Evolutionary conservation across 495 filamentous ascomycete genomes (phyloP).

Genomic region (Penicillium cataractarum): DNA sequence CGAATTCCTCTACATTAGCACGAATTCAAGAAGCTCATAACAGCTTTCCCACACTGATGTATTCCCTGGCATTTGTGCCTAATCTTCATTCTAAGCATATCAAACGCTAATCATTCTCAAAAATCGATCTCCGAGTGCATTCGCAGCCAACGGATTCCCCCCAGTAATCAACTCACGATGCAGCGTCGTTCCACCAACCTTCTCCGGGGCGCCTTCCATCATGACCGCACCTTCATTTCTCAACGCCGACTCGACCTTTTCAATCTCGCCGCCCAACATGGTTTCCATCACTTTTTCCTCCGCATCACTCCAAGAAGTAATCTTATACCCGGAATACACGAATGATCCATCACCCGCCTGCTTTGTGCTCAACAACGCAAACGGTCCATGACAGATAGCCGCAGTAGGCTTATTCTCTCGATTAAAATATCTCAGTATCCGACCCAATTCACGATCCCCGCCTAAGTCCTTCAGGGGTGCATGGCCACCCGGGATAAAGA

Average conservation of each 20-base stretch:
- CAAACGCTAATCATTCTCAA: constrained; percentile 37
- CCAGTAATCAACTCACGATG: constrained; percentile 33
- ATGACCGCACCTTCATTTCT: constrained; percentile 33
- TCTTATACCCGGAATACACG: constrained; percentile 39
- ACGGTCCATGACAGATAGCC: constrained; percentile 49
- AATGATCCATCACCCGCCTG: constrained; percentile 33
- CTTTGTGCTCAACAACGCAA: constrained; percentile 44
- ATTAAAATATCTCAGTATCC: constrained; percentile 43
- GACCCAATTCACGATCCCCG: constrained; percentile 39
- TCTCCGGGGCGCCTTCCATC: constrained; percentile 31
- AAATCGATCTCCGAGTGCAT: constrained; percentile 35
- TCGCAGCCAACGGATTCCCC: constrained; percentile 37
- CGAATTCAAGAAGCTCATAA: background rate
- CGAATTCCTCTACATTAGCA: background rate
- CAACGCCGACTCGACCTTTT: constrained; percentile 34
- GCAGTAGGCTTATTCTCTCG: constrained; percentile 38
- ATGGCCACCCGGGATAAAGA: constrained; percentile 50
- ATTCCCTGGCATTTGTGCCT: too few species aligned
- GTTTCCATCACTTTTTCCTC: constrained; percentile 40
- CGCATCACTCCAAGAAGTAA: constrained; percentile 37
- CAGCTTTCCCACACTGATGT: background rate
- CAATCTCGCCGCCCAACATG: constrained; percentile 33
- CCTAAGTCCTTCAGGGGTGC: constrained; percentile 45
- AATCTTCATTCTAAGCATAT: background rate
- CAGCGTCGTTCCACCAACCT: constrained; percentile 32